Evolutionary conservation across 2,329 filamentous ascomycete genomes (phyloP).

Genomic region (Metarhizium robertsii): DNA sequence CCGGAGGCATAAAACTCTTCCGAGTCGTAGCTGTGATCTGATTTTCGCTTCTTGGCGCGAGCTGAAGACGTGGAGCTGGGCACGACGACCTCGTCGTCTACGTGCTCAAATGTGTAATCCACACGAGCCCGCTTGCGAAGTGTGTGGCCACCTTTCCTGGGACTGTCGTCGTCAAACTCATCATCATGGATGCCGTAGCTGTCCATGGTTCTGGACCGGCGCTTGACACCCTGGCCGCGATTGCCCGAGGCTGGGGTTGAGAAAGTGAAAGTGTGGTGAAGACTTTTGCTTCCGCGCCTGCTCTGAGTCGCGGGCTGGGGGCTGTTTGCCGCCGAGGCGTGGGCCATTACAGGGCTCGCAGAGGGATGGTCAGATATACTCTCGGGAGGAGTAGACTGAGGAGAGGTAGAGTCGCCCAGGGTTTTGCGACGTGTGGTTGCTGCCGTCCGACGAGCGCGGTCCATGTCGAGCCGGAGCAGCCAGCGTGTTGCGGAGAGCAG

Average conservation of each 20-base stretch:
- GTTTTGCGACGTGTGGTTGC: slow-evolving; percentile 22
- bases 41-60: slow-evolving; percentile 27
- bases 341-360: slow-evolving; percentile 22
- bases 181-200: slow-evolving; percentile 22
- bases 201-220: slow-evolving; percentile 36
- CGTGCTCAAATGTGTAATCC: slow-evolving; percentile 47
- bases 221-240: slow-evolving; percentile 25
- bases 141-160: slow-evolving; percentile 49
- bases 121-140: slow-evolving; percentile 46
- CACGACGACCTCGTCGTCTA: slow-evolving; percentile 35
- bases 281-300: slow-evolving; percentile 24
- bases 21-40: slow-evolving; percentile 23
- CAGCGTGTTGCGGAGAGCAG: slow-evolving; percentile 10
- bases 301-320: slow-evolving; percentile 20
- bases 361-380: slow-evolving; percentile 19
- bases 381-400: slow-evolving; percentile 22
- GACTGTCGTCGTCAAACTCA: slow-evolving; percentile 39
- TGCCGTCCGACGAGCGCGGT: slow-evolving; percentile 26
- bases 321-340: slow-evolving; percentile 17
- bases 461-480: slow-evolving; percentile 24
- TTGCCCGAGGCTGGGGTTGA: slow-evolving; percentile 22
- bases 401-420: slow-evolving; percentile 23
- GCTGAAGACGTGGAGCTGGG: slow-evolving; percentile 24
- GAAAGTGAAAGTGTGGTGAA: slow-evolving; percentile 27
- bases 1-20: slow-evolving; percentile 21